phyloP scores from a whole-genome alignment of 441 rosid genomes.

The Pelargonium citronellum region DNA sequence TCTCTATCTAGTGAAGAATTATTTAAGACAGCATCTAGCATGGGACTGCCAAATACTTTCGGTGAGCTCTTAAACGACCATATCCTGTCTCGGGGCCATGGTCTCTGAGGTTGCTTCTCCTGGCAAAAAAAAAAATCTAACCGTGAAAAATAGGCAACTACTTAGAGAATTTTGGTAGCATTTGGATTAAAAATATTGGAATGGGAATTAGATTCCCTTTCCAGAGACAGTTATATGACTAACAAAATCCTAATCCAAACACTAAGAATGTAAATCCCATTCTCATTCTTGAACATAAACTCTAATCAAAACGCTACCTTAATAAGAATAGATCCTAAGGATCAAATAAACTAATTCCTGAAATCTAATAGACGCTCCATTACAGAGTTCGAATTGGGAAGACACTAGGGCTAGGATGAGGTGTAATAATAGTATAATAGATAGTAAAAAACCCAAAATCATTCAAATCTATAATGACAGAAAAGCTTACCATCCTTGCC shows the following conservation, averaged over 20 bases:
- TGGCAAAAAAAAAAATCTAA: conserved; percentile 27
- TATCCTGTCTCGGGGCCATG: conserved; percentile 93
- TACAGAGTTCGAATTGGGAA: no score
- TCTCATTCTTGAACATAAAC: no score
- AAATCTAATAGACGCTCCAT: no score
- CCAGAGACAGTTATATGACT: no score
- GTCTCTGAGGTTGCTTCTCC: conserved; percentile 81
- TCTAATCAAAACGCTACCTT: no score
- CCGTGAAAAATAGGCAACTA: neutral
- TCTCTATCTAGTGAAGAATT: conserved; percentile 61
- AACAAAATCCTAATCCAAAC: no score
- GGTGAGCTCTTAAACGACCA: conserved; percentile 69
- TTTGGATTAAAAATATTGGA: no score
- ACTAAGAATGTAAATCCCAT: no score
- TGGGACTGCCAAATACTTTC: conserved; percentile 77
- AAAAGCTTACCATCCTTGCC: conserved; percentile 69
- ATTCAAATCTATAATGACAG: neutral
- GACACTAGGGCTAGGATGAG: neutral
- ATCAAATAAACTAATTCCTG: no score
- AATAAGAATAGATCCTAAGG: no score
- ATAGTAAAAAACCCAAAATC: neutral
- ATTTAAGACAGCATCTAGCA: conserved; percentile 66
- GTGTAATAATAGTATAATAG: neutral
- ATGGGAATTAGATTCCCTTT: no score
- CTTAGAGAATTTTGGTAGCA: neutral